Conservation (phyloP, 129 eudicot species). For the Flaveria bidentis region DNA sequence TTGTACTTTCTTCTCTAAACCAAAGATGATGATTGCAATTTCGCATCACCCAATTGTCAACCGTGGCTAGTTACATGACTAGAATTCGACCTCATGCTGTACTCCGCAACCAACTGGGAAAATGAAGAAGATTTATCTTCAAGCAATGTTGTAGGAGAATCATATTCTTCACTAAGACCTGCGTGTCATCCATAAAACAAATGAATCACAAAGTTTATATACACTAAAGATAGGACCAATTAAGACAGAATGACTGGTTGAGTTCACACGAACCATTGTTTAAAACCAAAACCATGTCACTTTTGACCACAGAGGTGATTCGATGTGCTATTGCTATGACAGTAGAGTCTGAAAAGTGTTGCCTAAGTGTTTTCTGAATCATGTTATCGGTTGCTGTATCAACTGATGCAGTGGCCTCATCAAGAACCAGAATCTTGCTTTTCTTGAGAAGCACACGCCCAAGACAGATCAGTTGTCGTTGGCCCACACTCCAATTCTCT, state of each 20-base stretch:
- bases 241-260: not conserved
- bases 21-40: too few relatives aligned
- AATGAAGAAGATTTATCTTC: slow-evolving; percentile 17
- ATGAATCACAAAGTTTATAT: not conserved
- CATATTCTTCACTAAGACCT: slow-evolving; percentile 28
- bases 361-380: slow-evolving; percentile 23
- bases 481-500: slow-evolving; percentile 33
- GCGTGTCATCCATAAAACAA: not conserved
- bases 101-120: slow-evolving; percentile 19
- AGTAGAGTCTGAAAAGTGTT: slow-evolving; percentile 29
- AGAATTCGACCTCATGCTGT: slow-evolving; percentile 19
- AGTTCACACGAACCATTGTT: slow-evolving; percentile 25
- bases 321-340: slow-evolving; percentile 27
- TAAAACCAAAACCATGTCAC: slow-evolving; percentile 29
- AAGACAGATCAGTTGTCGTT: slow-evolving; percentile 24
- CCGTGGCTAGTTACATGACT: not conserved
- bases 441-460: slow-evolving; percentile 32
- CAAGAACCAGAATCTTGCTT: slow-evolving; percentile 30
- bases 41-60: too few relatives aligned
- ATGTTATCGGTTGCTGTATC: slow-evolving; percentile 28
- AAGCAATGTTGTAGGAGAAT: slow-evolving; percentile 24
- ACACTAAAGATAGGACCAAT: not conserved
- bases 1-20: too few relatives aligned
- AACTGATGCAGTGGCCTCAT: slow-evolving; percentile 34
- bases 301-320: slow-evolving; percentile 31